Percentiles rank a stretch among this genome's conserved stretches.
Evolutionary conservation across 116 monocot genomes (phyloP).

Genomic region (Posidonia oceanica): DNA sequence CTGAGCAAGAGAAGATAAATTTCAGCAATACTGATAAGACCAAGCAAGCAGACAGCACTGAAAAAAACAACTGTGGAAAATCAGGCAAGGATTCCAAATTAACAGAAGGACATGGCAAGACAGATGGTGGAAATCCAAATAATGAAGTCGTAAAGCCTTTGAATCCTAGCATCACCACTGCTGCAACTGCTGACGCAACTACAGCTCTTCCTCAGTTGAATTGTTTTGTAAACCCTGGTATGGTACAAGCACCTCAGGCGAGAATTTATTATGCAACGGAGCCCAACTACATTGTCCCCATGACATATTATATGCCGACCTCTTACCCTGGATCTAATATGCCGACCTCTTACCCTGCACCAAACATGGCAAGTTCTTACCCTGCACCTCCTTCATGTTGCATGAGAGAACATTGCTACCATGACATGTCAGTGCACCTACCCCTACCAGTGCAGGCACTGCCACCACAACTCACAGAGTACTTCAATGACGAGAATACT

Average conservation of each 20-base stretch:
- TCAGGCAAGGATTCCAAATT: background rate
- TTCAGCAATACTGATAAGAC: slow-evolving; percentile 6
- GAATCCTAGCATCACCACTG: background rate
- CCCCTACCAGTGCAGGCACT: slow-evolving; percentile 8
- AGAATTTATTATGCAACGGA: slow-evolving; percentile 20
- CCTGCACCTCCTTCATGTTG: slow-evolving; percentile 13
- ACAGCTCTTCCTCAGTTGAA: slow-evolving; percentile 15
- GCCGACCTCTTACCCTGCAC: slow-evolving; percentile 2
- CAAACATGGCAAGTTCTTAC: slow-evolving; percentile 2
- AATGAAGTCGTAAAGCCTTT: background rate
- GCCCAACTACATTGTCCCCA: slow-evolving; percentile 9
- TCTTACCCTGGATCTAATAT: slow-evolving; percentile 1
- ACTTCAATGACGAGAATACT: slow-evolving; percentile 59
- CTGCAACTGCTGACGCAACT: background rate
- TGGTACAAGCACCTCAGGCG: slow-evolving; percentile 3
- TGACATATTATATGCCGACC: slow-evolving; percentile 13
- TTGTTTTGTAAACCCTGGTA: slow-evolving; percentile 9
- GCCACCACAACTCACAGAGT: slow-evolving; percentile 22
- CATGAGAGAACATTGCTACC: slow-evolving; percentile 13
- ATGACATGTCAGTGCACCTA: slow-evolving; percentile 4
- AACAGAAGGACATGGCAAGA: background rate
- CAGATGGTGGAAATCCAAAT: background rate
- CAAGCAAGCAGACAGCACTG: slow-evolving; percentile 7
- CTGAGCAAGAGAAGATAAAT: background rate
- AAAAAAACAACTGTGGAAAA: background rate